Percentiles rank a stretch among this genome's conserved stretches.
Evolutionary conservation across 129 eudicot species (phyloP).

Genomic region (Pseudognaphalium luteoalbum): DNA sequence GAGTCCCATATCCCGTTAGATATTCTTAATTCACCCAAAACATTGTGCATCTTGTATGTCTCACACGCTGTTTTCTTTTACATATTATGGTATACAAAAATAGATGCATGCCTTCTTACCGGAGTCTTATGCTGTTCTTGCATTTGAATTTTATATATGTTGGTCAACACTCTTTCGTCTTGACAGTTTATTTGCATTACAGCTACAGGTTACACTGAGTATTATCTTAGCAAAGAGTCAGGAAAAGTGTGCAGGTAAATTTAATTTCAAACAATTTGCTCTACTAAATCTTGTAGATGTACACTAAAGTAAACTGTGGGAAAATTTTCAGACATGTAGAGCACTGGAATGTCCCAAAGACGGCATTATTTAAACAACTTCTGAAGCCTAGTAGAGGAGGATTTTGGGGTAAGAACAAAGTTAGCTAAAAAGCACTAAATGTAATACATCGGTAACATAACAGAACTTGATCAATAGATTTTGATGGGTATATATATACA

Average conservation of each 20-base stretch:
- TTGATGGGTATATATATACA: background rate
- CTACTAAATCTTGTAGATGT: background rate
- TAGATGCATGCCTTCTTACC: background rate
- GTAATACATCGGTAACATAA: background rate
- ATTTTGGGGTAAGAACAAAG: slow-evolving; percentile 35
- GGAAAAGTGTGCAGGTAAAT: slow-evolving; percentile 88
- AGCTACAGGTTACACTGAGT: slow-evolving; percentile 98
- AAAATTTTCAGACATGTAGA: slow-evolving; percentile 75
- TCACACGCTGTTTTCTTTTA: background rate
- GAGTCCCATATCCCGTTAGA: background rate
- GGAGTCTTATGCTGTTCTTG: background rate
- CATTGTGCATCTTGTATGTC: background rate
- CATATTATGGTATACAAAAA: background rate
- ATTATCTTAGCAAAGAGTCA: slow-evolving; percentile 72
- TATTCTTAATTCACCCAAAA: background rate
- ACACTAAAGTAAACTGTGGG: background rate
- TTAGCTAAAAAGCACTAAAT: slow-evolving; percentile 10
- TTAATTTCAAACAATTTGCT: background rate
- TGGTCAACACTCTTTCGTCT: background rate
- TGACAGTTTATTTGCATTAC: slow-evolving; percentile 27
- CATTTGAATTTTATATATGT: no score
- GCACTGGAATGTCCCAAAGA: slow-evolving; percentile 98
- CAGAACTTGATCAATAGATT: background rate
- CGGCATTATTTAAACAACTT: slow-evolving; percentile 86
- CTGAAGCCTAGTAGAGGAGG: slow-evolving; percentile 64